Evolutionary conservation across 2,329 filamentous ascomycete species (phyloP).

Genomic region (Teratosphaeriaceae sp.): DNA sequence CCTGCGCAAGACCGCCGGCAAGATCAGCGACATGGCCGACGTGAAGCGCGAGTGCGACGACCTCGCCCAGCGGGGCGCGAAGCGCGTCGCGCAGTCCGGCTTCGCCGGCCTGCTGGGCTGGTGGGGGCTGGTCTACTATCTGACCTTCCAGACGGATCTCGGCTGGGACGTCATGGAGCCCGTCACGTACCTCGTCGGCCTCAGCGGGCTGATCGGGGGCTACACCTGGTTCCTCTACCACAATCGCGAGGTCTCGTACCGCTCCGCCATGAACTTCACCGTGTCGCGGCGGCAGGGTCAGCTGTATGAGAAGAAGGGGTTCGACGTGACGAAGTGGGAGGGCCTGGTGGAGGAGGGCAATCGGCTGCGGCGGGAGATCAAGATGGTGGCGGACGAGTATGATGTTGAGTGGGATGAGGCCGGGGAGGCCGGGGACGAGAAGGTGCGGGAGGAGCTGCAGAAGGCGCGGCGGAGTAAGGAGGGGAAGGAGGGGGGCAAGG

Average conservation of each 20-base stretch:
- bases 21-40: constrained; percentile 62
- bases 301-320: constrained; percentile 68
- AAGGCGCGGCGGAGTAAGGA: too few species aligned
- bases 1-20: constrained; percentile 62
- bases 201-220: constrained; percentile 78
- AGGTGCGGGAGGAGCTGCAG: too few species aligned
- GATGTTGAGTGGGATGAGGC: too few species aligned
- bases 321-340: constrained; percentile 74
- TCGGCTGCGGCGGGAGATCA: constrained; percentile 68
- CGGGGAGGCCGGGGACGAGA: too few species aligned
- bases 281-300: constrained; percentile 70
- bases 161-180: constrained; percentile 92
- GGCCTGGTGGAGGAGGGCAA: constrained; percentile 73
- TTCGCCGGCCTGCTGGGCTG: constrained; percentile 67
- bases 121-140: constrained; percentile 73
- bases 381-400: too few species aligned
- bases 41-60: constrained; percentile 77
- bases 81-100: constrained; percentile 71
- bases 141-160: constrained; percentile 63
- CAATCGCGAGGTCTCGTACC: constrained; percentile 78
- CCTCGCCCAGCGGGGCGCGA: constrained; percentile 68
- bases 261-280: constrained; percentile 79
- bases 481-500: too few species aligned
- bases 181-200: constrained; percentile 80
- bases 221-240: constrained; percentile 94